These are phyloP conservation scores for Suillus spraguei DNA, from an alignment of 768 basidiomycete genomes.

Conservation along the genomic window DNA sequence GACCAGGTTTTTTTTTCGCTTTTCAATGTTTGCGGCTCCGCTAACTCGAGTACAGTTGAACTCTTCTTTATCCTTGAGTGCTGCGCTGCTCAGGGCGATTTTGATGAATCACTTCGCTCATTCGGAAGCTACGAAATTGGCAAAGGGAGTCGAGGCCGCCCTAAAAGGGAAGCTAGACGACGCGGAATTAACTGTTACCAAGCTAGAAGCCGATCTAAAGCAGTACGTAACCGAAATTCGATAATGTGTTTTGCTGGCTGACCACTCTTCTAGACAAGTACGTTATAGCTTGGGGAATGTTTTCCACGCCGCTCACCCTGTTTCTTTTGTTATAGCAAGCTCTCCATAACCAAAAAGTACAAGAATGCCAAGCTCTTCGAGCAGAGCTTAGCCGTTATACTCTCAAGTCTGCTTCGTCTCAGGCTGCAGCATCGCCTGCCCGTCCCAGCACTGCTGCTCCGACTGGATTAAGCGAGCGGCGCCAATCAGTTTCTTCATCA, in stretches of 20 bases:
- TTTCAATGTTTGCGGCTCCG: slow-evolving; percentile 12
- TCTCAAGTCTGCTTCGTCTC: slow-evolving; percentile 28
- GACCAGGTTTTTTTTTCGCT: slow-evolving; percentile 48
- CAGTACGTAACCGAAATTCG: slow-evolving; percentile 51
- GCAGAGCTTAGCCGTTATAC: slow-evolving; percentile 62
- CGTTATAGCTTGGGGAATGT: slow-evolving; percentile 31
- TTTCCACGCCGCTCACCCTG: slow-evolving; percentile 18
- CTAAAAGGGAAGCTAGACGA: slow-evolving; percentile 70
- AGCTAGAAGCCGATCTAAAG: slow-evolving; percentile 71
- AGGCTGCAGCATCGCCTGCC: slow-evolving; percentile 23
- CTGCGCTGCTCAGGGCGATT: slow-evolving; percentile 79
- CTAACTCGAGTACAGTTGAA: slow-evolving; percentile 40
- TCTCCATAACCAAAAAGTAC: slow-evolving; percentile 65
- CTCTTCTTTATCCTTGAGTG: slow-evolving; percentile 72
- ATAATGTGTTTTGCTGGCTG: slow-evolving; percentile 18
- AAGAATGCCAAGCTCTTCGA: slow-evolving; percentile 70
- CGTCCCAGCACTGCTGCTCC: slow-evolving; percentile 33
- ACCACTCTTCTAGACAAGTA: slow-evolving; percentile 55
- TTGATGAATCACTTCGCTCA: slow-evolving; percentile 82
- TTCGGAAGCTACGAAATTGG: slow-evolving; percentile 71
- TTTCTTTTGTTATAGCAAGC: slow-evolving; percentile 46
- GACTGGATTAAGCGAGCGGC: slow-evolving; percentile 26
- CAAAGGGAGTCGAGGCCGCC: slow-evolving; percentile 61
- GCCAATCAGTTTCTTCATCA: slow-evolving; percentile 34
- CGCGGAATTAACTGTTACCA: slow-evolving; percentile 54